These are phyloP conservation scores for Pancytospora epiphaga DNA, from an alignment of 371 early-diverging fungal genomes.

Conservation along the genomic window DNA sequence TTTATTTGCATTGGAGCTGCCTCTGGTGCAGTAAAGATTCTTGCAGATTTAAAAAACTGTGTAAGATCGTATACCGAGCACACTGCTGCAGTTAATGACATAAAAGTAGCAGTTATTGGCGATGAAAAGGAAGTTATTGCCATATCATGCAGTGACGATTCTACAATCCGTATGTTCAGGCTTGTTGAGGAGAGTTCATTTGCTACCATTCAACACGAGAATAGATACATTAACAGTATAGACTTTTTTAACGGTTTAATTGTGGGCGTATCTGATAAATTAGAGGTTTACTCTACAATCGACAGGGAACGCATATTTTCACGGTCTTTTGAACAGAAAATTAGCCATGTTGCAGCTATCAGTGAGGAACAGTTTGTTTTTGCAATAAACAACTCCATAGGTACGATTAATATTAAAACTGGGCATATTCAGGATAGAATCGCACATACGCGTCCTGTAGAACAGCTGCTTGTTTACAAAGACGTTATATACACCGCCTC, in stretches of 20 bases:
- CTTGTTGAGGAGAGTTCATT: constrained; percentile 21
- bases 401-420: not conserved
- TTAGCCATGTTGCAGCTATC: constrained; percentile 6
- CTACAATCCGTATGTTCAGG: constrained; percentile 22
- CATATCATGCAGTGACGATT: constrained; percentile 31
- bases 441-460: constrained; percentile 32
- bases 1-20: constrained; percentile 27
- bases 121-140: not conserved
- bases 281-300: not conserved
- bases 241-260: constrained; percentile 18
- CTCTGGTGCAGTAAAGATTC: constrained; percentile 23
- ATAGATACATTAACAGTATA: constrained; percentile 11
- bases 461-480: constrained; percentile 9
- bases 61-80: constrained; percentile 40
- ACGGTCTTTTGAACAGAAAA: not conserved
- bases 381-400: constrained; percentile 14
- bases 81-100: constrained; percentile 17
- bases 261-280: not conserved
- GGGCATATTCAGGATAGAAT: not conserved
- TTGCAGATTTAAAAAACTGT: constrained; percentile 14
- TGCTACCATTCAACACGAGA: constrained; percentile 2
- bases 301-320: constrained; percentile 3
- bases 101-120: constrained; percentile 8
- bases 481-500: constrained; percentile 28
- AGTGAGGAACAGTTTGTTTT: constrained; percentile 5